Percentiles rank a stretch among this genome's conserved stretches.
phyloP scores from a whole-genome alignment of 306 rosid genomes.

The Quercus parvula region DNA sequence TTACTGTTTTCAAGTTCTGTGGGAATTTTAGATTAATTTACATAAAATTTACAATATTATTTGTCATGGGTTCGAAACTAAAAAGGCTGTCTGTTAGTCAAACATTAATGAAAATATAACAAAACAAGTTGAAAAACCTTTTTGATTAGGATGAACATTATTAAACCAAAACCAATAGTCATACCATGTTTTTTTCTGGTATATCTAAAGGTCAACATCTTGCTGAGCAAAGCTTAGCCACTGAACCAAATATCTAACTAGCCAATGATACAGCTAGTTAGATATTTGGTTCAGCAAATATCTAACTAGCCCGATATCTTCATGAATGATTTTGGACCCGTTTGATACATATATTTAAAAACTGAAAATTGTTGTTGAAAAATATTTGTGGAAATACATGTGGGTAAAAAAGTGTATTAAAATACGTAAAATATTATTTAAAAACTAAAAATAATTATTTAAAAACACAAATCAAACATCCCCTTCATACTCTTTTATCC shows the following conservation, averaged over 20 bases:
- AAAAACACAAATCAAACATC: too few species aligned
- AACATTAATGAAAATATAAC: neutral
- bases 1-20: neutral
- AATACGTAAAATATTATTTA: too few species aligned
- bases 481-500: neutral
- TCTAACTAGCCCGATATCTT: neutral
- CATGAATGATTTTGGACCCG: neutral
- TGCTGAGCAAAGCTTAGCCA: neutral
- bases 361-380: too few species aligned
- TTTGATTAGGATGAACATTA: too few species aligned
- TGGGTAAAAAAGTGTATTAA: too few species aligned
- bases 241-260: neutral
- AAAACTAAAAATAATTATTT: too few species aligned
- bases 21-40: neutral
- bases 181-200: neutral
- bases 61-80: neutral
- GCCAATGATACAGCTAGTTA: neutral
- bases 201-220: conserved; percentile 7
- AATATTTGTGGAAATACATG: too few species aligned
- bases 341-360: too few species aligned
- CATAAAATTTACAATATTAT: neutral
- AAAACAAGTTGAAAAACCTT: neutral
- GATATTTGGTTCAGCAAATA: too few species aligned
- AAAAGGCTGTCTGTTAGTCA: neutral
- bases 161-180: neutral